Conservation (phyloP, 2,329 filamentous ascomycete genomes). For the Calonectria hawksworthii region DNA sequence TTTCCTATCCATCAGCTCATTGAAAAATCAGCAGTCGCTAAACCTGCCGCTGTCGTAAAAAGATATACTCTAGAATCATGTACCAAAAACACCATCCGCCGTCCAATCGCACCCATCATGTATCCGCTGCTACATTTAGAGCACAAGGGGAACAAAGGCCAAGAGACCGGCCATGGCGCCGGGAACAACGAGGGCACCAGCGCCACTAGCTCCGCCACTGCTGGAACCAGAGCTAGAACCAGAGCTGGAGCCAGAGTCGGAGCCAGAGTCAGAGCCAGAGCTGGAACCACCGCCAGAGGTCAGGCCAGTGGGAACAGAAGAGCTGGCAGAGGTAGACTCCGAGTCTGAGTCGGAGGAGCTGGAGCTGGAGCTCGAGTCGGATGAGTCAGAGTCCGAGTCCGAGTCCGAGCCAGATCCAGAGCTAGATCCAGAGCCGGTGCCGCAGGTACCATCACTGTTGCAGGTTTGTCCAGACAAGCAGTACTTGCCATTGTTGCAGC, state of each 20-base stretch:
- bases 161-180: constrained; percentile 41
- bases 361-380: constrained; percentile 18
- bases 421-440: constrained; percentile 32
- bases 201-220: constrained; percentile 26
- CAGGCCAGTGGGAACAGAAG: constrained; percentile 38
- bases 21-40: neutral
- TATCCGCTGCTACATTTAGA: constrained; percentile 30
- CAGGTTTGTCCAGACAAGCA: constrained; percentile 48
- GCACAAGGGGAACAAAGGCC: constrained; percentile 43
- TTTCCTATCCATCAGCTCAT: neutral
- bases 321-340: constrained; percentile 9
- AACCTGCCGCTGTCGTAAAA: neutral
- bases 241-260: neutral
- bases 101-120: neutral
- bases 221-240: constrained; percentile 23
- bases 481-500: constrained; percentile 47
- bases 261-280: neutral
- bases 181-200: constrained; percentile 38
- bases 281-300: constrained; percentile 32
- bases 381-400: constrained; percentile 24
- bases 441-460: neutral
- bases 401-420: constrained; percentile 33
- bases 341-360: constrained; percentile 13
- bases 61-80: neutral
- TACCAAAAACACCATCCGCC: neutral